phyloP scores from a whole-genome alignment of 805 yeast genomes.

The Pichia exigua region DNA sequence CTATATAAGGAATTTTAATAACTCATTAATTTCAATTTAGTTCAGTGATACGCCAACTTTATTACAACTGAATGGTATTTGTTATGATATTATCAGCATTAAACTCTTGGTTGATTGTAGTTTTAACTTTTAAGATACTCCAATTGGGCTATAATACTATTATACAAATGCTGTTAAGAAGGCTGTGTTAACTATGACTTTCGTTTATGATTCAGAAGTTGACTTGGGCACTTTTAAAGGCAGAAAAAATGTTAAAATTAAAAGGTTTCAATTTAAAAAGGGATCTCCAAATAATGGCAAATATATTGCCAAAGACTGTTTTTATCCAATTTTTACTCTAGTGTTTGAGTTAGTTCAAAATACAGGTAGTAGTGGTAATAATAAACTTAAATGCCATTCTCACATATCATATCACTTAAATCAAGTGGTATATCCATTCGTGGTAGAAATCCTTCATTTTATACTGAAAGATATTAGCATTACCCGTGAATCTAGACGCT shows the following conservation, averaged over 20 bases:
- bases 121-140: conserved; percentile 12
- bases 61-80: neutral
- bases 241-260: conserved; percentile 17
- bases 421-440: conserved; percentile 46
- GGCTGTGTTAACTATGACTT: neutral
- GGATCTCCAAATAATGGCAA: conserved; percentile 49
- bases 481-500: conserved; percentile 2
- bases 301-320: conserved; percentile 36
- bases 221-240: conserved; percentile 2
- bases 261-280: conserved; percentile 39
- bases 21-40: conserved; percentile 6
- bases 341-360: conserved; percentile 4
- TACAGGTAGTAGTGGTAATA: neutral
- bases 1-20: conserved; percentile 18
- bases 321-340: conserved; percentile 25
- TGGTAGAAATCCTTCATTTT: conserved; percentile 57
- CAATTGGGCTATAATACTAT: conserved; percentile 8
- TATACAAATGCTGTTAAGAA: neutral
- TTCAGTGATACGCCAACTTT: conserved; percentile 8
- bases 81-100: conserved; percentile 6
- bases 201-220: neutral
- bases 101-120: conserved; percentile 7
- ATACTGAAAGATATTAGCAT: conserved; percentile 43
- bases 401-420: conserved; percentile 10
- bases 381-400: neutral